These are phyloP conservation scores for Rhododendron molle DNA, from an alignment of 148 eudicot genomes.

Conservation along the genomic window DNA sequence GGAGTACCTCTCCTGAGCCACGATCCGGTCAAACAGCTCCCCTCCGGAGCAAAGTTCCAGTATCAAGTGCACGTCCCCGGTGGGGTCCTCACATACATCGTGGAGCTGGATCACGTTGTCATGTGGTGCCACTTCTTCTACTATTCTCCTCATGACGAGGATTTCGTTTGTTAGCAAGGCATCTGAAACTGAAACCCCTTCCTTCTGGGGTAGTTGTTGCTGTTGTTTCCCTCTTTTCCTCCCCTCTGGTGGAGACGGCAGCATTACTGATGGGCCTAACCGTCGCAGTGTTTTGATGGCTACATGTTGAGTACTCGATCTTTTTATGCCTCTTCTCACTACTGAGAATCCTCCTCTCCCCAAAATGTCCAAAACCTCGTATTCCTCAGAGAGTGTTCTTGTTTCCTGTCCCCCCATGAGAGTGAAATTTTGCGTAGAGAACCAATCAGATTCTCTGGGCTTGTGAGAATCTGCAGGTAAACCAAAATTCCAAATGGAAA, in stretches of 20 bases:
- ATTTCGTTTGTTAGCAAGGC: constrained; percentile 48
- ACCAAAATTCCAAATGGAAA: neutral
- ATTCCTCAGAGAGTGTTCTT: constrained; percentile 33
- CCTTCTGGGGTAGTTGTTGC: neutral
- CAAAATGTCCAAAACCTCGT: constrained; percentile 36
- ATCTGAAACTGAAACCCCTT: constrained; percentile 35
- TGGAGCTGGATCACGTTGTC: constrained; percentile 44
- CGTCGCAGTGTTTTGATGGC: constrained; percentile 47
- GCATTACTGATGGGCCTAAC: constrained; percentile 9
- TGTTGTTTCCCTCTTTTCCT: constrained; percentile 1
- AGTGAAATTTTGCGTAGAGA: neutral
- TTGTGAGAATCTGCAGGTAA: neutral
- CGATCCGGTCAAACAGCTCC: constrained; percentile 51
- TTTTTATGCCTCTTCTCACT: constrained; percentile 35
- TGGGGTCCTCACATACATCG: constrained; percentile 30
- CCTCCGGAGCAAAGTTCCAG: constrained; percentile 52
- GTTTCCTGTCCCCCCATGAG: constrained; percentile 29
- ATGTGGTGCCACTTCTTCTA: constrained; percentile 53
- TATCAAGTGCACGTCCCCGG: constrained; percentile 39
- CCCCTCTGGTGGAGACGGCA: neutral
- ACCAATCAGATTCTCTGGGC: neutral
- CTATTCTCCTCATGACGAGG: constrained; percentile 46
- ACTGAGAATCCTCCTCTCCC: constrained; percentile 59
- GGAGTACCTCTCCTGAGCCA: constrained; percentile 37
- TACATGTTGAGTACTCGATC: constrained; percentile 16